Conservation (phyloP, 2,329 filamentous ascomycete species). For the Pseudogymnoascus sp. region DNA sequence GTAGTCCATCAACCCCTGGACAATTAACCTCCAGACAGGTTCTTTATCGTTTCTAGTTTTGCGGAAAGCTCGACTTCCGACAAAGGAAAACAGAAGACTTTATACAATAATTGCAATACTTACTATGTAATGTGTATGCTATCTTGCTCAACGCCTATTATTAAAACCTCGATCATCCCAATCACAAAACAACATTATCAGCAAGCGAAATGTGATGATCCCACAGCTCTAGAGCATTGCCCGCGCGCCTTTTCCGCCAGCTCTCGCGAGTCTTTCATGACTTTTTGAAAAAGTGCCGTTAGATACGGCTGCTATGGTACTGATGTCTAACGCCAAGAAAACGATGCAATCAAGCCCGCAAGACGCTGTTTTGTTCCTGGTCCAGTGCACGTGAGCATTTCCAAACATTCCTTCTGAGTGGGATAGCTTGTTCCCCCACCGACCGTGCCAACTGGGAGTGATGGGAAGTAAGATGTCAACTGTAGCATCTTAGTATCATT, state of each 20-base stretch:
- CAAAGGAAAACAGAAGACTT: too few relatives aligned
- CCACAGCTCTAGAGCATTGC: too few relatives aligned
- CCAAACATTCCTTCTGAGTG: slow-evolving; percentile 22
- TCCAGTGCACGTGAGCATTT: slow-evolving; percentile 20
- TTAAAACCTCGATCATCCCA: too few relatives aligned
- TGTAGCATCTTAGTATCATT: slow-evolving; percentile 16
- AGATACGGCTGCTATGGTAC: slow-evolving; percentile 19
- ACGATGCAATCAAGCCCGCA: slow-evolving; percentile 22
- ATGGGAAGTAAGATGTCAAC: slow-evolving; percentile 23
- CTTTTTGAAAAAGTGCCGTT: slow-evolving; percentile 21
- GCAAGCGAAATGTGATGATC: too few relatives aligned
- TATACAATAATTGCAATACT: too few relatives aligned
- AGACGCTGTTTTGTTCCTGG: slow-evolving; percentile 20
- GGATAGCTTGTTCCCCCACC: slow-evolving; percentile 22
- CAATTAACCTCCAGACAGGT: too few relatives aligned
- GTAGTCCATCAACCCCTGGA: too few relatives aligned
- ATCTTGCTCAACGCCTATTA: too few relatives aligned
- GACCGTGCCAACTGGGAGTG: slow-evolving; percentile 21
- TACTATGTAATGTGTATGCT: too few relatives aligned
- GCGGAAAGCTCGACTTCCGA: too few relatives aligned
- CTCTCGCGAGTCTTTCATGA: slow-evolving; percentile 16
- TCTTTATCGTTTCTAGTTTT: too few relatives aligned
- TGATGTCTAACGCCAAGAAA: slow-evolving; percentile 24
- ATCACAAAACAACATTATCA: too few relatives aligned
- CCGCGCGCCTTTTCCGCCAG: background rate